Base-by-base conservation (phyloP, 1,284 basidiomycete species). In the Fomitopsis betulina region DNA sequence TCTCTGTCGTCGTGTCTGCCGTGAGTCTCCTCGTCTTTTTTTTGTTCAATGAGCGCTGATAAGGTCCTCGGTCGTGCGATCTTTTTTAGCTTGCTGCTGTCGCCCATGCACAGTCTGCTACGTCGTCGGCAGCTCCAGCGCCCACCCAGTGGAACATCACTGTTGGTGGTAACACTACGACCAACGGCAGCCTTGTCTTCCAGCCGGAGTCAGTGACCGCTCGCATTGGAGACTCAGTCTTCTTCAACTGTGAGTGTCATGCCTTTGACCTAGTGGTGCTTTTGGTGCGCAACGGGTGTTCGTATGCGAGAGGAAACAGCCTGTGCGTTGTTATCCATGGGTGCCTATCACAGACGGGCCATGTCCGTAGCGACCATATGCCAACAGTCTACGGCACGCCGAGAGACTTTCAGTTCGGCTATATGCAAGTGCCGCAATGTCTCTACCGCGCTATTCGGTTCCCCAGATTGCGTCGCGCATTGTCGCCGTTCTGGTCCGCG, bases 201-300 rank as follows among this genome's bases (percentile, higher is more conserved):
- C 63, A 72, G 30, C 82, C 82, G 7, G 72, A 76, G 42, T 69
- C 66, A 42, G 73, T 84, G n/a, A 65, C 57, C n/a, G 84, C 82
- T 15, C 54, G 65, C 10, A 58, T 73, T 37, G 79, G 79, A 32
- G 83, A 85, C 63, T 71, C 72, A 17, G 76, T 86, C 58, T 37
- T 76, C 51, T 85, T 86, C 76, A 84, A 83, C 65, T 85, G 82
- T 83, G 63, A 59, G 67, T 62, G 17, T 43, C 32, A 42, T 6
- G 15, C 21, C 23, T 15, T 25, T 19, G 2, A 42, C 13, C 1
- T 37, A 12, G 13, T 5, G 13, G 27, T 4, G 13, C 3, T 10
- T 37, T 9, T 15, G 35, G 35, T 6, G 35, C 13, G 13, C 4
- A 9, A 15, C 35, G 35, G 12, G 13, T 15, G 35, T 37, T 15